Base-by-base conservation (phyloP, 1,139 yeast species). In the Taphrina sp. region DNA sequence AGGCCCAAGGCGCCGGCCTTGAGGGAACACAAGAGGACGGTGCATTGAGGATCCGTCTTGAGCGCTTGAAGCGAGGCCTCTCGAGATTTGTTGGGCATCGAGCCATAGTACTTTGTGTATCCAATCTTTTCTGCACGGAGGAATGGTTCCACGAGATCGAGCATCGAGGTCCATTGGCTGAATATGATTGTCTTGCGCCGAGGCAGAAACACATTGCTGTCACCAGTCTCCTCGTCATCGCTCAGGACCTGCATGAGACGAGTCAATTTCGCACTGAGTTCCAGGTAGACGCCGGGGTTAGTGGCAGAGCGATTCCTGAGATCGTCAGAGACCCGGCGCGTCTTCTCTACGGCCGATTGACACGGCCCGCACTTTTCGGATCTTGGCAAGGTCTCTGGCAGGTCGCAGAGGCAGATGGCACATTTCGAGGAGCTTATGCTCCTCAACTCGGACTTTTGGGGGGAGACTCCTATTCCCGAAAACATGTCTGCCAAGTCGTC, bases 91-190 rank as follows among this genome's bases (percentile, higher is more conserved):
- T 59, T 51, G 12, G 56, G 58, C 61, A 59, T 59, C 29, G 51
- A 39, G 17, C 61, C 61, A 42, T 59, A 62, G 44, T 59, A 59
- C 56, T 88, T 73, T 54, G 87, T 71, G 65, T 72, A 81, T 2
- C 72, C 72, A 24, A 83, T 74, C 0, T 74, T 68, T 24, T 76
- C 70, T 19, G 75, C 70, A 3, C 71, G 70, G 26, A 92, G 72
- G 14, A 82, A 78, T 44, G 82, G 72, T 49, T 78, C 77, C 67
- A 92, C 69, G 33, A 92, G 69, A 60, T 85, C 94, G 66, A 92
- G 83, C 64, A 86, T 77, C 1, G 83, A 73, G 1, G 94, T 84
- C 70, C 92, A 92, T 63, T 88, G 95, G 0, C 95, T 85, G 64
- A 92, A 92, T 0, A 92, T 73, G 58, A 92, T 82, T 2, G 84